Conservation (phyloP, 305 asterid genomes). For the Fraxinus velutina region DNA sequence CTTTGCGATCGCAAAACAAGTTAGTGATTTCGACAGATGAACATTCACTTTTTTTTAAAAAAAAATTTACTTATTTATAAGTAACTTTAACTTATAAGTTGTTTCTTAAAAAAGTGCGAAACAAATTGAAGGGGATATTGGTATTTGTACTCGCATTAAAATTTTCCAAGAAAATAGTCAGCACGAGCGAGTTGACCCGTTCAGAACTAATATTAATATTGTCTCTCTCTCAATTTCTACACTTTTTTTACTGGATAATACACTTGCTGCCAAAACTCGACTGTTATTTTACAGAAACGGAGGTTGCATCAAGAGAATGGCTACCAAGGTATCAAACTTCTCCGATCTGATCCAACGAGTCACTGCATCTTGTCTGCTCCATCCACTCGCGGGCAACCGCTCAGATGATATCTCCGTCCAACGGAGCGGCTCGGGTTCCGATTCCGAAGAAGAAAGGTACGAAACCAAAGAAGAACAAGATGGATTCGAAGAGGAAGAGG, state of each 20-base stretch:
- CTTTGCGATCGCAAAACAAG: slow-evolving; percentile 27
- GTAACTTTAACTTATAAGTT: background rate
- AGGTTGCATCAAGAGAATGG: slow-evolving; percentile 49
- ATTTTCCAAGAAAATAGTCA: background rate
- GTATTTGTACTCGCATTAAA: background rate
- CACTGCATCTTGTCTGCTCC: slow-evolving; percentile 86
- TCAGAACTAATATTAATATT: background rate
- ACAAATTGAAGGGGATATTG: background rate
- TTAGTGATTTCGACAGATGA: background rate
- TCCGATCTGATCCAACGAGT: slow-evolving; percentile 95
- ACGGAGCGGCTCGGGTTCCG: slow-evolving; percentile 18
- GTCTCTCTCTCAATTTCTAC: background rate
- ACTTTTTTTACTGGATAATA: background rate
- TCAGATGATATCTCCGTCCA: slow-evolving; percentile 31
- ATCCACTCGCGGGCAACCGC: slow-evolving; percentile 57
- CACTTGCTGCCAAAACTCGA: background rate
- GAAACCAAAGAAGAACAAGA: slow-evolving; percentile 4
- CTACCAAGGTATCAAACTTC: slow-evolving; percentile 67
- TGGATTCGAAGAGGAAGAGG: slow-evolving; percentile 17
- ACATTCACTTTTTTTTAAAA: background rate
- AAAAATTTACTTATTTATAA: background rate
- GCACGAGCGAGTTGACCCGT: background rate
- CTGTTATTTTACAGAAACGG: slow-evolving; percentile 28
- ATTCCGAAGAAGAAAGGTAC: slow-evolving; percentile 23
- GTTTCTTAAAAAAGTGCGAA: background rate